A percentile compares a stretch with the other conserved stretches of the same genome.
These are phyloP conservation scores for Picea abies DNA, from an alignment of 83 land plant species.

Conservation along the genomic window DNA sequence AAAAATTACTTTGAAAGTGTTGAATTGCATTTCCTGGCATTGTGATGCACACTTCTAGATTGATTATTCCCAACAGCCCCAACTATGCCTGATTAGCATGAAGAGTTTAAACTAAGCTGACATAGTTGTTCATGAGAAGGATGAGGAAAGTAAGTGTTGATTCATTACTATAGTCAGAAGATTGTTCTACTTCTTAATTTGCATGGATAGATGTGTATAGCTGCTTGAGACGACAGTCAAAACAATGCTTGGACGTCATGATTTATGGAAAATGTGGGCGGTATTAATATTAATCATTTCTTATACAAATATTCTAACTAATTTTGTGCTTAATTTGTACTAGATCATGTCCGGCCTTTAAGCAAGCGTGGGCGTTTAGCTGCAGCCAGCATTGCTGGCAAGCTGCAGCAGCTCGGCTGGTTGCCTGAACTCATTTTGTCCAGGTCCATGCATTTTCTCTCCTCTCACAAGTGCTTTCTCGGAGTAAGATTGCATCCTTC, in stretches of 20 bases:
- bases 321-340: conserved; percentile 6
- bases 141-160: background rate
- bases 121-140: background rate
- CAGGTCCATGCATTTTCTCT: conserved; percentile 30
- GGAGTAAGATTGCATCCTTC: no score
- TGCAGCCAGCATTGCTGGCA: conserved; percentile 48
- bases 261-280: no score
- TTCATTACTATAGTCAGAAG: background rate
- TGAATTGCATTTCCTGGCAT: background rate
- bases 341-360: conserved; percentile 59
- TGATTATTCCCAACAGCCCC: background rate
- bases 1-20: background rate
- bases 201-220: background rate
- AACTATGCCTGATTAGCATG: no score
- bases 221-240: background rate
- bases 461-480: no score
- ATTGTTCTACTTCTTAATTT: background rate
- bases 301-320: background rate
- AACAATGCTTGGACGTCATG: background rate
- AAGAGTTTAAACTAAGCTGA: background rate
- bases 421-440: conserved; percentile 55
- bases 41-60: background rate
- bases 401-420: conserved; percentile 41
- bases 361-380: conserved; percentile 43
- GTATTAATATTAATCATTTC: background rate